A percentile compares a stretch with the other conserved stretches of the same genome.
phyloP scores from a whole-genome alignment of 768 basidiomycete genomes.

The Mycena olivaceomarginata region DNA sequence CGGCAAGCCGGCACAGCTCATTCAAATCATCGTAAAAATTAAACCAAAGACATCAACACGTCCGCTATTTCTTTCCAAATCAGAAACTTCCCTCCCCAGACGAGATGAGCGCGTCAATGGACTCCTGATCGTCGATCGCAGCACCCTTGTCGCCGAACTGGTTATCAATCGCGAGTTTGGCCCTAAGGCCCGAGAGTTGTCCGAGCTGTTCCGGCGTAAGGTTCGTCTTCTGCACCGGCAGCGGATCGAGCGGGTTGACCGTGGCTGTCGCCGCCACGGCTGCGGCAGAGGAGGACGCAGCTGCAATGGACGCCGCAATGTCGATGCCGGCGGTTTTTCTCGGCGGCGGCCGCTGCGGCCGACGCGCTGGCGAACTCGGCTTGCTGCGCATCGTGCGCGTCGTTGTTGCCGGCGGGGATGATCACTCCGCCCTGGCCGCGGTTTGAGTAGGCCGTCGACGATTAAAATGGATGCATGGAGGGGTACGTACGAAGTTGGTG shows the following conservation, averaged over 20 bases:
- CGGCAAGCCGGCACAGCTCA: no score
- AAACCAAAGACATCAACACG: no score
- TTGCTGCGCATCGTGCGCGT: constrained; percentile 1
- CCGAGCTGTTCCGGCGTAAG: constrained; percentile 20
- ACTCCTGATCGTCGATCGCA: constrained; percentile 15
- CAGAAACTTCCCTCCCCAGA: background rate
- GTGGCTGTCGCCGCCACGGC: constrained; percentile 6
- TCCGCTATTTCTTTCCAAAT: no score
- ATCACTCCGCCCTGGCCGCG: background rate
- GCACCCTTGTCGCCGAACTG: constrained; percentile 10
- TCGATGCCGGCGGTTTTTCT: constrained; percentile 4
- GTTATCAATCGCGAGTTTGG: constrained; percentile 13
- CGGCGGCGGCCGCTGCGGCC: background rate
- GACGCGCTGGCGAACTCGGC: constrained; percentile 1
- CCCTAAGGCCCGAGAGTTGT: background rate
- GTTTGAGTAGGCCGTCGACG: background rate
- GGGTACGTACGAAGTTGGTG: background rate
- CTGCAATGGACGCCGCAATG: constrained; percentile 6
- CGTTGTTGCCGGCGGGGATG: background rate
- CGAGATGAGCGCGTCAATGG: background rate
- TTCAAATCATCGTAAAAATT: no score
- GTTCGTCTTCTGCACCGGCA: background rate
- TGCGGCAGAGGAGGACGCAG: background rate
- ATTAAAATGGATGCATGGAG: background rate
- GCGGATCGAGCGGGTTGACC: background rate